Evolutionary conservation across 768 basidiomycete genomes (phyloP).

Genomic region (Rubroboletus satanas): DNA sequence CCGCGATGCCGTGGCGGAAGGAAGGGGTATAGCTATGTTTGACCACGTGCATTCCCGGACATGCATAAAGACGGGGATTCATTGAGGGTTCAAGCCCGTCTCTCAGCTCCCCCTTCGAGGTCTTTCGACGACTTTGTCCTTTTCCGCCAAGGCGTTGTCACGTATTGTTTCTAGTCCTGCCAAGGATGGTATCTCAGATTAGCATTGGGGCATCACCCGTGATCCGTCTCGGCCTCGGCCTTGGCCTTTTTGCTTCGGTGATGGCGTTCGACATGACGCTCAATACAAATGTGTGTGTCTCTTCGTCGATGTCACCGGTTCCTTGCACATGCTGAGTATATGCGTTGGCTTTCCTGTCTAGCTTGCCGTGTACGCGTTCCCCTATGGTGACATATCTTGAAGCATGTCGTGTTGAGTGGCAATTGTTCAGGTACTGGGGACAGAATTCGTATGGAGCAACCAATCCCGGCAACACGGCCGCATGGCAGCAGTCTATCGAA

Average conservation of each 20-base stretch:
- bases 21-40: conserved; percentile 9
- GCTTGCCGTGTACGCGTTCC: conserved; percentile 25
- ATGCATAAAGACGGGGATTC: conserved; percentile 12
- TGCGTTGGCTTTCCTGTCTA: neutral
- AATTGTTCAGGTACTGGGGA: conserved; percentile 30
- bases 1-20: conserved; percentile 4
- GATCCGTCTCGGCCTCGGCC: conserved; percentile 14
- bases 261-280: conserved; percentile 26
- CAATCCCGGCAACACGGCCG: conserved; percentile 20
- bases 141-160: neutral
- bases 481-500: conserved; percentile 30
- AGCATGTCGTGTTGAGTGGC: neutral
- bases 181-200: conserved; percentile 11
- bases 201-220: neutral
- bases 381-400: neutral
- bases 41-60: conserved; percentile 11
- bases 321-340: neutral
- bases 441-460: conserved; percentile 36
- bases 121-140: neutral
- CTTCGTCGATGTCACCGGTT: neutral
- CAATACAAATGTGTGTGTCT: conserved; percentile 24
- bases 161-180: neutral
- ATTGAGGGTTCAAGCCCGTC: neutral
- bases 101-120: neutral
- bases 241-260: conserved; percentile 11